Evolutionary conservation across 495 filamentous ascomycete genomes (phyloP).

Genomic region (Cryomyces minteri): DNA sequence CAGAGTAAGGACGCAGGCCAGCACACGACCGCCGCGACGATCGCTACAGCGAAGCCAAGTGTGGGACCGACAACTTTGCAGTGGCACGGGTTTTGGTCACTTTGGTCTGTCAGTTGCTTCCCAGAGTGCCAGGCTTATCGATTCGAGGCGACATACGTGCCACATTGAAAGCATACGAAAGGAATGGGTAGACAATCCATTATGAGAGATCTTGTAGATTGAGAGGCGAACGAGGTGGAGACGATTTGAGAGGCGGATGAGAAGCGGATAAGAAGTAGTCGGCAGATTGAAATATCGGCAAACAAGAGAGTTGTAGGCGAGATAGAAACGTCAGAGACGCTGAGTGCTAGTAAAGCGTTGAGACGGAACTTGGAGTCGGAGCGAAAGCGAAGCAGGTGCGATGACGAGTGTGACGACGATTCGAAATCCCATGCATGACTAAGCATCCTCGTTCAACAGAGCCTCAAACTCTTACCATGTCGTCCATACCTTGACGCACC

Average conservation of each 20-base stretch:
- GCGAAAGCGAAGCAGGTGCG: too few relatives aligned
- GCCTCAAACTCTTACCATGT: too few relatives aligned
- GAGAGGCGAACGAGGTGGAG: neutral
- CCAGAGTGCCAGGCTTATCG: neutral
- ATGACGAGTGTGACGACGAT: too few relatives aligned
- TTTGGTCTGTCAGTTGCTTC: neutral
- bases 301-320: neutral
- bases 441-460: too few relatives aligned
- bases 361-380: too few relatives aligned
- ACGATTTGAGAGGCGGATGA: neutral
- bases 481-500: too few relatives aligned
- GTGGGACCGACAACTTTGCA: conserved; percentile 8
- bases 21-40: conserved; percentile 6
- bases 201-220: neutral
- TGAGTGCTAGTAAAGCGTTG: too few relatives aligned
- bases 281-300: neutral
- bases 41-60: conserved; percentile 3
- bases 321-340: too few relatives aligned
- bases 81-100: conserved; percentile 7
- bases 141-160: conserved; percentile 1
- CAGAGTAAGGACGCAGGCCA: conserved; percentile 8
- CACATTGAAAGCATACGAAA: conserved; percentile 8
- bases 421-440: too few relatives aligned
- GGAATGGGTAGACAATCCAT: conserved; percentile 3
- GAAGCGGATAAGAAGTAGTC: neutral